Conservation (phyloP, 108 stramenopile species). For the Stephanodiscus minutulus region DNA sequence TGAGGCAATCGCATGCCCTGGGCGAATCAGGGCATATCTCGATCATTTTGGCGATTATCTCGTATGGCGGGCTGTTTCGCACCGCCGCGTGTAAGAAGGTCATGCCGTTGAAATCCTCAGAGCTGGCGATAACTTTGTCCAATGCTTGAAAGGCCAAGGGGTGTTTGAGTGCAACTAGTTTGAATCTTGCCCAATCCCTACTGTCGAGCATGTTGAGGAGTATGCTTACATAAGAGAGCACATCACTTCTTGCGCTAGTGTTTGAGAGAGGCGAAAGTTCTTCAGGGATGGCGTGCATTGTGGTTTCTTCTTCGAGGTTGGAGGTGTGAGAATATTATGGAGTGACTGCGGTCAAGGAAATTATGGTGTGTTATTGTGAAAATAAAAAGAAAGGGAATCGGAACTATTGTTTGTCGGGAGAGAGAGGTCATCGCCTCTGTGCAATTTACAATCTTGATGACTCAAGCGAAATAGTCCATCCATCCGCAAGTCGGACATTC, state of each 20-base stretch:
- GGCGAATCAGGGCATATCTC: slow-evolving; percentile 16
- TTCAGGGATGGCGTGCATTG: slow-evolving; percentile 6
- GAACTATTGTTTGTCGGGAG: too few relatives aligned
- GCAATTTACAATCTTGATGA: too few relatives aligned
- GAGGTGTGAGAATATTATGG: too few relatives aligned
- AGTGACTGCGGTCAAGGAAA: too few relatives aligned
- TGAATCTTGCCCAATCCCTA: slow-evolving; percentile 16
- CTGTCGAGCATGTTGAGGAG: slow-evolving; percentile 13
- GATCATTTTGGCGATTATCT: slow-evolving; percentile 22
- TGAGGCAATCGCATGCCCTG: slow-evolving; percentile 24
- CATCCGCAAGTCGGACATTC: too few relatives aligned
- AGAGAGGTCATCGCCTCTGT: too few relatives aligned
- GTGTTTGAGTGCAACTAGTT: slow-evolving; percentile 2
- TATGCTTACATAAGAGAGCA: slow-evolving; percentile 8
- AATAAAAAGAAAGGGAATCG: too few relatives aligned
- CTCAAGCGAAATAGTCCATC: too few relatives aligned
- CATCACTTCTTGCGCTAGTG: not conserved
- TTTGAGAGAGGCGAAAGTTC: slow-evolving; percentile 29
- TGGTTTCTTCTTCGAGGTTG: too few relatives aligned
- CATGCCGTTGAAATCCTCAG: slow-evolving; percentile 42
- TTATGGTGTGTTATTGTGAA: too few relatives aligned
- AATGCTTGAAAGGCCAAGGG: slow-evolving; percentile 28
- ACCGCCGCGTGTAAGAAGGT: slow-evolving; percentile 38
- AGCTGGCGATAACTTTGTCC: slow-evolving; percentile 15
- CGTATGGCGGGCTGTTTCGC: slow-evolving; percentile 28